phyloP scores from a whole-genome alignment of 108 stramenopile species.

The Schizochytrium sp. region DNA sequence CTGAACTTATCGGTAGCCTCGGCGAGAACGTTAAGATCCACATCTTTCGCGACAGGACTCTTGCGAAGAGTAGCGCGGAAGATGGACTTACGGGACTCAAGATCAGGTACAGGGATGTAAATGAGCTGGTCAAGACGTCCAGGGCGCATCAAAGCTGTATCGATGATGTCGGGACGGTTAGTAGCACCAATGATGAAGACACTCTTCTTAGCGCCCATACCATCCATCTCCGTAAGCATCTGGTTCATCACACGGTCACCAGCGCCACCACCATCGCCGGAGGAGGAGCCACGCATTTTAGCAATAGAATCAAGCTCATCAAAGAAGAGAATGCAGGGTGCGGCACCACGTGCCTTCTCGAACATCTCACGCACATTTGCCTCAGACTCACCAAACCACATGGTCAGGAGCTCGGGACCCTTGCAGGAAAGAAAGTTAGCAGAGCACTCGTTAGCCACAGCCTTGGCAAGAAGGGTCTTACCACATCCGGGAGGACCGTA shows the following conservation, averaged over 20 bases:
- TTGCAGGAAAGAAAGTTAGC: conserved; percentile 98
- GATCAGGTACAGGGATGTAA: conserved; percentile 99
- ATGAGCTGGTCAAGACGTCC: conserved; percentile 99
- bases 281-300: conserved; percentile 91
- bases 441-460: conserved; percentile 99
- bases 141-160: conserved; percentile 99
- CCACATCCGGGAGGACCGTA: conserved; percentile 99
- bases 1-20: conserved; percentile 98
- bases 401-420: conserved; percentile 99
- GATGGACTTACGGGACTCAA: conserved; percentile 93
- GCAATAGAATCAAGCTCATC: conserved; percentile 99
- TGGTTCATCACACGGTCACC: conserved; percentile 99
- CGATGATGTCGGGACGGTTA: conserved; percentile 99
- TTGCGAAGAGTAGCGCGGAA: conserved; percentile 97
- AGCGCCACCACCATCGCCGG: conserved; percentile 98
- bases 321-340: conserved; percentile 99
- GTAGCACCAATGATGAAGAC: conserved; percentile 99
- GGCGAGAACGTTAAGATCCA: conserved; percentile 95
- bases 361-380: conserved; percentile 99
- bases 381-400: conserved; percentile 99
- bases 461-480: conserved; percentile 99
- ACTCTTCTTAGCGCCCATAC: conserved; percentile 99
- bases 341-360: conserved; percentile 98
- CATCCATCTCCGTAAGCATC: conserved; percentile 99
- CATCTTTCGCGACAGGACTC: conserved; percentile 95